Conservation (phyloP, 2,329 filamentous ascomycete species). For the Hansfordia pulvinata region DNA sequence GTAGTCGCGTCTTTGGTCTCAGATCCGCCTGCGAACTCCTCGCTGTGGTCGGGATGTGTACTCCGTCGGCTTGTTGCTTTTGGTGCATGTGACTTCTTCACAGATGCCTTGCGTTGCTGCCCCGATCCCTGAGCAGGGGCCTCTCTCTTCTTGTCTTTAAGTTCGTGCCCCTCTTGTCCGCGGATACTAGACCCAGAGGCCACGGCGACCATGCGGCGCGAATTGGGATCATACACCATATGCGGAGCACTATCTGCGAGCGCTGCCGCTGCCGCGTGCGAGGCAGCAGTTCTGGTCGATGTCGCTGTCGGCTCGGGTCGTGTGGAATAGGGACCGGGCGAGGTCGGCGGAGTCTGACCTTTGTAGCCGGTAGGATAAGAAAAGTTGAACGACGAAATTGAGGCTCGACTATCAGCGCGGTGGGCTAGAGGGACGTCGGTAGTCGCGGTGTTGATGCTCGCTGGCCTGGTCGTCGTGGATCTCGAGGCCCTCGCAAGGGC, state of each 20-base stretch:
- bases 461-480: conserved; percentile 15
- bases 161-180: conserved; percentile 17
- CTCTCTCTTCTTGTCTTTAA: conserved; percentile 25
- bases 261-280: conserved; percentile 11
- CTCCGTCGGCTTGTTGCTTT: too few species aligned
- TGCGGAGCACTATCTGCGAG: too few species aligned
- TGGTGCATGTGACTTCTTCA: too few species aligned
- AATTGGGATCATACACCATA: conserved; percentile 53
- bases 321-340: conserved; percentile 11
- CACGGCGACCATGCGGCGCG: conserved; percentile 44
- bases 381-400: conserved; percentile 44
- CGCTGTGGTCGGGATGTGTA: too few species aligned
- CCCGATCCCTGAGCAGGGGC: too few species aligned
- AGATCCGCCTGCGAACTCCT: too few species aligned
- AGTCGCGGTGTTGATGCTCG: too few species aligned
- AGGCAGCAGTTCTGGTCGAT: conserved; percentile 9
- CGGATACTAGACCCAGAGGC: too few species aligned
- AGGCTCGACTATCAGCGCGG: conserved; percentile 30
- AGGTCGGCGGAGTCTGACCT: conserved; percentile 23
- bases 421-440: conserved; percentile 22
- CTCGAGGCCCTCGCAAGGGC: conserved; percentile 23
- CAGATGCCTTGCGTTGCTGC: too few species aligned
- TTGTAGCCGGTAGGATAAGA: conserved; percentile 37
- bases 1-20: too few species aligned
- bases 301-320: conserved; percentile 5